These are phyloP conservation scores for Fusarium proliferatum DNA, from an alignment of 2,329 filamentous ascomycete species.

Conservation along the genomic window DNA sequence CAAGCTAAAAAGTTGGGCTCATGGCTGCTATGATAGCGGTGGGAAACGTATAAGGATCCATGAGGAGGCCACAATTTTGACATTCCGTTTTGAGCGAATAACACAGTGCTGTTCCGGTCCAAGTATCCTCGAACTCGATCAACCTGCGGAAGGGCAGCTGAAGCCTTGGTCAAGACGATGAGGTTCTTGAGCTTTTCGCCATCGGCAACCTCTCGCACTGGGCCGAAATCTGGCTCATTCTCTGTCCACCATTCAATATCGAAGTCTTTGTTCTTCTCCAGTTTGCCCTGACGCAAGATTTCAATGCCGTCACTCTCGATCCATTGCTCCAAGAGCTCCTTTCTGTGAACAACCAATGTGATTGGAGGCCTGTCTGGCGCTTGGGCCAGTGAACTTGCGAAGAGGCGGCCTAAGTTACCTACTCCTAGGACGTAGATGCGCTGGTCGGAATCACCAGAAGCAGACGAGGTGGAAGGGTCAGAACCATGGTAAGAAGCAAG, in stretches of 20 bases:
- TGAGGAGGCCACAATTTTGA: slow-evolving; percentile 70
- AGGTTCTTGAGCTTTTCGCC: slow-evolving; percentile 72
- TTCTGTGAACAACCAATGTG: slow-evolving; percentile 81
- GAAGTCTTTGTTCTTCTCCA: slow-evolving; percentile 53
- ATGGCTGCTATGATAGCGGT: slow-evolving; percentile 52
- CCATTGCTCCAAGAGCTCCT: slow-evolving; percentile 62
- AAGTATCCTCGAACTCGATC: slow-evolving; percentile 70
- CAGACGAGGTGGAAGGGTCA: background rate
- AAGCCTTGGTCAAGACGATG: slow-evolving; percentile 82
- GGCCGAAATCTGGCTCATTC: slow-evolving; percentile 51
- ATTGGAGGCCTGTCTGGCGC: slow-evolving; percentile 73
- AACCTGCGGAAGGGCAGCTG: slow-evolving; percentile 71
- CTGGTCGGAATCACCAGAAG: slow-evolving; percentile 35
- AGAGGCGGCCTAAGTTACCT: slow-evolving; percentile 83
- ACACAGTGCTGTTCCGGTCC: slow-evolving; percentile 74
- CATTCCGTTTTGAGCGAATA: slow-evolving; percentile 90
- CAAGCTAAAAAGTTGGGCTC: slow-evolving; percentile 79
- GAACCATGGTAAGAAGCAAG: slow-evolving; percentile 23
- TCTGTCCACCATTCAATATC: slow-evolving; percentile 67
- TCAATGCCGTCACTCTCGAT: slow-evolving; percentile 56
- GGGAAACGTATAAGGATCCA: slow-evolving; percentile 55
- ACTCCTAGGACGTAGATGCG: slow-evolving; percentile 82
- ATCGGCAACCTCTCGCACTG: slow-evolving; percentile 54
- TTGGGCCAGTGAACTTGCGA: slow-evolving; percentile 77
- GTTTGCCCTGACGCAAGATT: slow-evolving; percentile 52